These are phyloP conservation scores for Kodamaea ohmeri DNA, from an alignment of 1,139 yeast genomes.

Conservation along the genomic window DNA sequence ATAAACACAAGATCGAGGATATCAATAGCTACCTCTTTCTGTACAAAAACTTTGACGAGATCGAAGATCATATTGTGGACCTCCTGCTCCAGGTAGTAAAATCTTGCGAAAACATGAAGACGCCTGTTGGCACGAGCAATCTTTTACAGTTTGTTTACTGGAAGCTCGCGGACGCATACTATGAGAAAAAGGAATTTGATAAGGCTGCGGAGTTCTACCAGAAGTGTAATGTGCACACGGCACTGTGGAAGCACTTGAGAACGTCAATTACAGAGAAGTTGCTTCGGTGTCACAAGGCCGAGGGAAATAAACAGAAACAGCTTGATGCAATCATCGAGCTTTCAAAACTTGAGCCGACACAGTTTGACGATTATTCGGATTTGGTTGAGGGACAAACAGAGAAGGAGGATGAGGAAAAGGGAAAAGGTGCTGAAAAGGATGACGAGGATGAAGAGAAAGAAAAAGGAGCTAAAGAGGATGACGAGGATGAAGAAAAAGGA, in stretches of 20 bases:
- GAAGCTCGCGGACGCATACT: conserved; percentile 49
- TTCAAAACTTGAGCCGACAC: background rate
- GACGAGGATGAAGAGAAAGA: no score
- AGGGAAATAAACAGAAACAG: conserved; percentile 11
- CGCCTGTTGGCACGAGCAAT: conserved; percentile 5
- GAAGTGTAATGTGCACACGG: conserved; percentile 23
- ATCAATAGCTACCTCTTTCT: background rate
- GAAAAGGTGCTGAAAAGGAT: background rate
- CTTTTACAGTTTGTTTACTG: conserved; percentile 44
- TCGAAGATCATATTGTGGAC: background rate
- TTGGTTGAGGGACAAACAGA: background rate
- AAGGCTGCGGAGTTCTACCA: conserved; percentile 43
- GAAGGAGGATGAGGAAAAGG: background rate
- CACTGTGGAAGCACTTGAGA: conserved; percentile 12
- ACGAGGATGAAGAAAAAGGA: no score
- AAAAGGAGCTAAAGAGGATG: no score
- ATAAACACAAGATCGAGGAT: background rate
- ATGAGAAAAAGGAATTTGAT: conserved; percentile 15
- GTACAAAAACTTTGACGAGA: background rate
- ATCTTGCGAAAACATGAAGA: background rate
- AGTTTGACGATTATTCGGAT: background rate
- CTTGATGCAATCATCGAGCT: background rate
- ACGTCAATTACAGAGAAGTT: conserved; percentile 25
- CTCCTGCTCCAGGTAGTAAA: background rate
- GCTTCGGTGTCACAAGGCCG: conserved; percentile 23